phyloP scores from a whole-genome alignment of 2,329 filamentous ascomycete genomes.

The Chalaropsis ovoidea region DNA sequence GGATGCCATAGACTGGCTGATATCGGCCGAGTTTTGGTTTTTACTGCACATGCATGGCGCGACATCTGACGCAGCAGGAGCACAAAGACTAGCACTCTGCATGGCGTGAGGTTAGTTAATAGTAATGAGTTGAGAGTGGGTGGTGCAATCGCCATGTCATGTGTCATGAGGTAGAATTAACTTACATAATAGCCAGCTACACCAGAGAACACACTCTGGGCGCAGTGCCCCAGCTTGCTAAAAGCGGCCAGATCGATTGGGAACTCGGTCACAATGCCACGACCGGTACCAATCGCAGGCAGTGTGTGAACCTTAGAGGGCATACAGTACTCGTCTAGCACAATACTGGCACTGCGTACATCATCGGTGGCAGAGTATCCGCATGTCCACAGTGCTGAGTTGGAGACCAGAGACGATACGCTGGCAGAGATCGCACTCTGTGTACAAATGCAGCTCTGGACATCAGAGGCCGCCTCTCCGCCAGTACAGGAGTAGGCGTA shows the following conservation, averaged over 20 bases:
- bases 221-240: constrained; percentile 38
- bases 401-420: constrained; percentile 35
- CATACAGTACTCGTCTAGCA: constrained; percentile 42
- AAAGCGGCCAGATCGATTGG: constrained; percentile 42
- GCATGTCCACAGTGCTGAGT: constrained; percentile 37
- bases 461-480: constrained; percentile 34
- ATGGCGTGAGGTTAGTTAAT: neutral
- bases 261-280: constrained; percentile 37
- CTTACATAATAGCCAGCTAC: constrained; percentile 27
- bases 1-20: constrained; percentile 38
- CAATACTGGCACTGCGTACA: constrained; percentile 38
- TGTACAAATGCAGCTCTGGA: constrained; percentile 46
- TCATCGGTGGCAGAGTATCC: constrained; percentile 41
- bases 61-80: constrained; percentile 35
- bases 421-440: constrained; percentile 37
- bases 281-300: constrained; percentile 36
- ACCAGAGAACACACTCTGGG: constrained; percentile 33
- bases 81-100: constrained; percentile 33
- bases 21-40: constrained; percentile 38
- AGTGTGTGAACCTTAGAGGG: constrained; percentile 37
- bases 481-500: constrained; percentile 39
- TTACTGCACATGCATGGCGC: constrained; percentile 46
- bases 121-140: neutral
- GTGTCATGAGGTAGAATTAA: neutral
- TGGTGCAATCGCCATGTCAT: neutral